These are phyloP conservation scores for Aspergillus quadrilineatus DNA, from an alignment of 2,329 filamentous ascomycete species.

Conservation along the genomic window DNA sequence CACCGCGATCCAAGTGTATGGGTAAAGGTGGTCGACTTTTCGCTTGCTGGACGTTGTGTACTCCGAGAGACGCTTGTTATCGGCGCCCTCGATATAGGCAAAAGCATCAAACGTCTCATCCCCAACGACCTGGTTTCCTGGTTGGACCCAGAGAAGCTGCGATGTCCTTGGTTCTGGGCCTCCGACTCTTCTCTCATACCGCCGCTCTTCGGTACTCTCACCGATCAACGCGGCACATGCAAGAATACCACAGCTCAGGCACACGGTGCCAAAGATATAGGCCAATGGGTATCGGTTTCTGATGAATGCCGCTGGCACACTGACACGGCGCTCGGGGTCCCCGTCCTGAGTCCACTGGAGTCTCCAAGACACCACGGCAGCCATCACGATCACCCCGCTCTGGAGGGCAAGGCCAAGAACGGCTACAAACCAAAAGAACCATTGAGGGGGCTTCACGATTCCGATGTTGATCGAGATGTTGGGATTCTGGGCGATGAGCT, in stretches of 20 bases:
- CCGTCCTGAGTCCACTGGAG: background rate
- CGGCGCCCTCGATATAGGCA: background rate
- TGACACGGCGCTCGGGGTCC: too few relatives aligned
- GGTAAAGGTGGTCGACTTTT: background rate
- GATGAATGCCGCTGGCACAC: too few relatives aligned
- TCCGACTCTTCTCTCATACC: background rate
- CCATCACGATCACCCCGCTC: background rate
- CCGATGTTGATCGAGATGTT: constrained; percentile 33
- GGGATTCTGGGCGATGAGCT: too few relatives aligned
- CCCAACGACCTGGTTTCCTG: background rate
- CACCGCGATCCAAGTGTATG: too few relatives aligned
- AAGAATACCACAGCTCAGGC: too few relatives aligned
- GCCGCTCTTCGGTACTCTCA: background rate
- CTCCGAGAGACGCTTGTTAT: background rate
- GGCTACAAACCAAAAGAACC: background rate
- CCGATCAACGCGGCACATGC: too few relatives aligned
- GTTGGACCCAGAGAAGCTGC: background rate
- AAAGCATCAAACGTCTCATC: constrained; percentile 2
- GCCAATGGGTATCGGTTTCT: too few relatives aligned
- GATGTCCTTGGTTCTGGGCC: background rate
- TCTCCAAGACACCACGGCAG: background rate
- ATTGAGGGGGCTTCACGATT: constrained; percentile 13
- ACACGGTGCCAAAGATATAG: too few relatives aligned
- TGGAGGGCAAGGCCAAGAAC: background rate
- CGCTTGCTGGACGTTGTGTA: background rate